phyloP scores from a whole-genome alignment of 163 green algal species.

The Chlorella variabilis region DNA sequence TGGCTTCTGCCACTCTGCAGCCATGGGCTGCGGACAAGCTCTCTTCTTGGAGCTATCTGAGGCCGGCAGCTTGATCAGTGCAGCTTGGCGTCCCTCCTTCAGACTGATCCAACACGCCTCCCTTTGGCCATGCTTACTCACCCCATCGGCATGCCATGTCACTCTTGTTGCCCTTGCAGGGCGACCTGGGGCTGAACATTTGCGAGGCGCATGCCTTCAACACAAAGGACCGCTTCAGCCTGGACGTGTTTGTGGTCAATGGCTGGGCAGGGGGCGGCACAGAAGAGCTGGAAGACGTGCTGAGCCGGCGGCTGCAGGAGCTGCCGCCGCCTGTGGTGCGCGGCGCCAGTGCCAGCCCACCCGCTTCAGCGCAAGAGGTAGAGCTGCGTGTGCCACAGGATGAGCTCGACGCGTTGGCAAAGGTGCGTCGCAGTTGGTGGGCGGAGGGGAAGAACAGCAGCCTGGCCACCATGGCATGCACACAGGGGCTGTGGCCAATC shows the following conservation, averaged over 20 bases:
- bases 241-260: slow-evolving; percentile 98
- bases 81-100: too few species aligned
- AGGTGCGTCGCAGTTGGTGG: slow-evolving; percentile 13
- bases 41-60: too few species aligned
- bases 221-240: slow-evolving; percentile 88
- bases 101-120: too few species aligned
- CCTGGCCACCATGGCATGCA: neutral
- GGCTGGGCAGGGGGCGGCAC: slow-evolving; percentile 70
- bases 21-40: too few species aligned
- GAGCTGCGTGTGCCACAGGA: slow-evolving; percentile 47
- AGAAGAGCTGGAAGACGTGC: slow-evolving; percentile 80
- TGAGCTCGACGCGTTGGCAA: slow-evolving; percentile 36
- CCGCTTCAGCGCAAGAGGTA: neutral
- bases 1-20: too few species aligned
- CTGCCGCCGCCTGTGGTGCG: slow-evolving; percentile 69
- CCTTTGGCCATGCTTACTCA: too few species aligned
- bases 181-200: slow-evolving; percentile 94
- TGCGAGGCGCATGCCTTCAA: slow-evolving; percentile 97
- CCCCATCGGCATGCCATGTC: too few species aligned
- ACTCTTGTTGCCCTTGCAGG: slow-evolving; percentile 69
- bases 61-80: too few species aligned
- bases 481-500: neutral
- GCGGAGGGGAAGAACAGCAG: too few species aligned
- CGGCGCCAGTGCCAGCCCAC: slow-evolving; percentile 2
- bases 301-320: slow-evolving; percentile 79